phyloP scores from a whole-genome alignment of 2,329 filamentous ascomycete genomes.

The Trichoderma koningiopsis region DNA sequence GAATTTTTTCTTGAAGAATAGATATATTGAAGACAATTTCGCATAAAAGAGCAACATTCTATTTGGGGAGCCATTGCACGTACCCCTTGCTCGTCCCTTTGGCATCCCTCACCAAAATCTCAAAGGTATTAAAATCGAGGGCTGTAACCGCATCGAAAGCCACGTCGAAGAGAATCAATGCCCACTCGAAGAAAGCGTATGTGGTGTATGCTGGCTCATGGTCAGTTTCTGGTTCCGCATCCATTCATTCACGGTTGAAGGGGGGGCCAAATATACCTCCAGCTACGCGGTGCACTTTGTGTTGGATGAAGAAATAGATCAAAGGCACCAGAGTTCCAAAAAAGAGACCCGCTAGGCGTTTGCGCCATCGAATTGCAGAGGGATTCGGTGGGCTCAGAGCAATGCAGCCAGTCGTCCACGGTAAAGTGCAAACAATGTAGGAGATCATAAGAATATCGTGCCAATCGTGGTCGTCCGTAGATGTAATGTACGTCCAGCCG shows the following conservation, averaged over 20 bases:
- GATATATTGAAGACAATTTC: conserved; percentile 38
- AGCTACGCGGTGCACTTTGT: conserved; percentile 92
- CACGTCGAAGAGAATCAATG: conserved; percentile 91
- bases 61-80: conserved; percentile 93
- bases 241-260: neutral
- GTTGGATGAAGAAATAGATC: conserved; percentile 97
- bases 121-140: conserved; percentile 86
- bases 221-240: neutral
- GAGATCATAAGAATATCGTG: conserved; percentile 99
- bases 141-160: conserved; percentile 94
- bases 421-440: conserved; percentile 89
- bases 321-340: conserved; percentile 89
- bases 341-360: conserved; percentile 79
- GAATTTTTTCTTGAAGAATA: conserved; percentile 36
- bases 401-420: conserved; percentile 92
- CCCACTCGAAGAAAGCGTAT: conserved; percentile 98
- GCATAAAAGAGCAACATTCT: conserved; percentile 45
- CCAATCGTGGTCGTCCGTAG: conserved; percentile 97
- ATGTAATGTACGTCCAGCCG: conserved; percentile 98
- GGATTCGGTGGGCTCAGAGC: conserved; percentile 83
- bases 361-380: conserved; percentile 82
- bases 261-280: conserved; percentile 69
- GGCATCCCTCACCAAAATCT: conserved; percentile 84
- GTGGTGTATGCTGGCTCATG: conserved; percentile 78
- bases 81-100: conserved; percentile 97